Percentiles rank a stretch among this genome's conserved stretches.
phyloP scores from a whole-genome alignment of 1,284 basidiomycete genomes.

The Afroboletus lepidellus region DNA sequence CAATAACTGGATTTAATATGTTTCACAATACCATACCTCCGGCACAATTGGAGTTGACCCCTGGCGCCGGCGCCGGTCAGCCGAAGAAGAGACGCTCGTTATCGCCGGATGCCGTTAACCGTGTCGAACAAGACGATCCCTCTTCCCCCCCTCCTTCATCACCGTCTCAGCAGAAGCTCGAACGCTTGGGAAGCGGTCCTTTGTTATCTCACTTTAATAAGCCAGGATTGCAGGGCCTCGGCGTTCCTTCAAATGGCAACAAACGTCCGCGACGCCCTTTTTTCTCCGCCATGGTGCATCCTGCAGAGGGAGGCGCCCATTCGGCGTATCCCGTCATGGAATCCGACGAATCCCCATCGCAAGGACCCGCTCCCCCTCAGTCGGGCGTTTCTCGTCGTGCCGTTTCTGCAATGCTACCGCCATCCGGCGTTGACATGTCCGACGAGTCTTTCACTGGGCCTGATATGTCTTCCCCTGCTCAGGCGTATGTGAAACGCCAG shows the following conservation, averaged over 20 bases:
- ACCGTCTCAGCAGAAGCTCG: constrained; percentile 62
- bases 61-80: constrained; percentile 37
- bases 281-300: constrained; percentile 59
- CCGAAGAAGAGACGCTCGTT: constrained; percentile 67
- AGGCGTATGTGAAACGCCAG: constrained; percentile 72
- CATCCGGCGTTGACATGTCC: constrained; percentile 45
- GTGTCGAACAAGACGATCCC: constrained; percentile 38
- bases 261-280: constrained; percentile 64
- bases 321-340: constrained; percentile 44
- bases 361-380: constrained; percentile 18
- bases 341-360: constrained; percentile 23
- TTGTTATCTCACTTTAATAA: constrained; percentile 49
- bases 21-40: constrained; percentile 62
- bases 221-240: constrained; percentile 58
- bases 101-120: constrained; percentile 54
- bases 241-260: constrained; percentile 51
- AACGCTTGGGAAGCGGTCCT: constrained; percentile 51
- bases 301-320: constrained; percentile 40
- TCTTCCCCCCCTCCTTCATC: constrained; percentile 67
- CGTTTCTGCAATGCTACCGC: constrained; percentile 69
- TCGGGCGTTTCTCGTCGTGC: constrained; percentile 61
- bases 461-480: constrained; percentile 73
- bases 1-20: constrained; percentile 52
- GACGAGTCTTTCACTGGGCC: constrained; percentile 62
- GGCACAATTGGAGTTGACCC: constrained; percentile 36